Conservation (phyloP, 768 basidiomycete species). For the Collybia mongolica region DNA sequence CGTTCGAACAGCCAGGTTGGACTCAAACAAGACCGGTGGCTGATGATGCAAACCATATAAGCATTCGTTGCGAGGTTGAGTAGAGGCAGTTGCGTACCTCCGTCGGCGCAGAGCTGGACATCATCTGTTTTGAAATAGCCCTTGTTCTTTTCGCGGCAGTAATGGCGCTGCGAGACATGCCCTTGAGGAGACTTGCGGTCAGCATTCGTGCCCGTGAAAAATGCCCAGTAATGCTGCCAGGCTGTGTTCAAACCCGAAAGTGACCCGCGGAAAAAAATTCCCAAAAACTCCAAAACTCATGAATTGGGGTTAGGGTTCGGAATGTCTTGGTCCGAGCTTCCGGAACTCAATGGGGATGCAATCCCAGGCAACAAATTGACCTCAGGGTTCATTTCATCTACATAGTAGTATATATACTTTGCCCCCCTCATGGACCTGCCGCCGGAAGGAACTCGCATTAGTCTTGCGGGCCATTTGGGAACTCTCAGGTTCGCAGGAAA, state of each 20-base stretch:
- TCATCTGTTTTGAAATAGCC: constrained; percentile 49
- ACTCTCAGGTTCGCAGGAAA: constrained; percentile 70
- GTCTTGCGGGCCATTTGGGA: constrained; percentile 51
- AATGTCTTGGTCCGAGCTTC: background rate
- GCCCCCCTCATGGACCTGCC: constrained; percentile 26
- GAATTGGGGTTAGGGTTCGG: constrained; percentile 30
- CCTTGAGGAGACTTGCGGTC: constrained; percentile 24
- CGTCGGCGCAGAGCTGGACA: constrained; percentile 27
- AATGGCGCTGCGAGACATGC: constrained; percentile 40
- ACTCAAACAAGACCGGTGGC: constrained; percentile 67
- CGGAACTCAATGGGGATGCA: background rate
- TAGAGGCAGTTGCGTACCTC: constrained; percentile 33
- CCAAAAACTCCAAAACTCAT: constrained; percentile 5
- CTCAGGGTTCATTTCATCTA: background rate
- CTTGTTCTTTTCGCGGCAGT: constrained; percentile 39
- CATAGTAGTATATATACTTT: no score
- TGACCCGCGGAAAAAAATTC: constrained; percentile 2
- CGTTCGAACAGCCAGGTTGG: constrained; percentile 57
- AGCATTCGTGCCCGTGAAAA: constrained; percentile 14
- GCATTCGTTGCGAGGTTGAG: constrained; percentile 7
- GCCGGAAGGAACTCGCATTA: constrained; percentile 53
- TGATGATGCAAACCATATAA: constrained; percentile 21
- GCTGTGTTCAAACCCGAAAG: constrained; percentile 4
- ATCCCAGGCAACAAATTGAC: no score
- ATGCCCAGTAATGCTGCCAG: constrained; percentile 4